Base-by-base conservation (phyloP, 148 eudicot genomes). In the Pouteria glomerata region DNA sequence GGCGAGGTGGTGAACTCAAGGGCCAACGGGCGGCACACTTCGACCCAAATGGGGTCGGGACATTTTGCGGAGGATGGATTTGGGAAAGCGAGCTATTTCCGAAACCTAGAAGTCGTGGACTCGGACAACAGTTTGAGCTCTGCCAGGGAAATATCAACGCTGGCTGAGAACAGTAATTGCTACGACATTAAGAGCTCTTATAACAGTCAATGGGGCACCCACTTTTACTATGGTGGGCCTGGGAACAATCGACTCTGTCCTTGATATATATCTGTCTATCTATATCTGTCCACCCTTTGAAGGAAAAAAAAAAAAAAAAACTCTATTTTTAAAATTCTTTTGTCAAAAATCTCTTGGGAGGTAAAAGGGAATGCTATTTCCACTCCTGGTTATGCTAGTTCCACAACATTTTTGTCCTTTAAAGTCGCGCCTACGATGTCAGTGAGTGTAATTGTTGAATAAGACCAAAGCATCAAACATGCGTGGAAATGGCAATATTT, bases 191-290 rank as follows among this genome's bases (percentile, higher is more conserved):
- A 88, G 74, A 96, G 94, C 60, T 84, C 84, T 7, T 85, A 79
- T 66, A 87, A 83, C 75, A 80, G 24, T 58, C 85, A 87, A 76
- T 96, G 99, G 99, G 99, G 96, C 39, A 85, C 92, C 4, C 80
- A 92, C 76, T 96, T 96, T 74, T 96, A 90, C 85, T 95, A 84
- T 73, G 99, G 99, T 70, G 99, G 99, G 76, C 96, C 99, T 23
- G 99, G 99, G 69, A 88, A 77, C 75, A 96, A 82, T 79, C 90
- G 94, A 24, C 80, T 73, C 0, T 96, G 99, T 70, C 88, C 81
- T 0, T 89, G 71, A 80, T 47, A 2, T 18, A 51, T 30, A 31
- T 29, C 15, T n/a, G n/a, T n/a, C n/a, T n/a, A n/a, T 23, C 33
- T 35, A 19, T 10, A 41, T 52, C 5, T 64, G 3, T 71, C 35